A percentile compares a stretch with the other conserved stretches of the same genome.
These are phyloP conservation scores for Bipolaris bicolor DNA, from an alignment of 2,329 filamentous ascomycete species.

Conservation along the genomic window DNA sequence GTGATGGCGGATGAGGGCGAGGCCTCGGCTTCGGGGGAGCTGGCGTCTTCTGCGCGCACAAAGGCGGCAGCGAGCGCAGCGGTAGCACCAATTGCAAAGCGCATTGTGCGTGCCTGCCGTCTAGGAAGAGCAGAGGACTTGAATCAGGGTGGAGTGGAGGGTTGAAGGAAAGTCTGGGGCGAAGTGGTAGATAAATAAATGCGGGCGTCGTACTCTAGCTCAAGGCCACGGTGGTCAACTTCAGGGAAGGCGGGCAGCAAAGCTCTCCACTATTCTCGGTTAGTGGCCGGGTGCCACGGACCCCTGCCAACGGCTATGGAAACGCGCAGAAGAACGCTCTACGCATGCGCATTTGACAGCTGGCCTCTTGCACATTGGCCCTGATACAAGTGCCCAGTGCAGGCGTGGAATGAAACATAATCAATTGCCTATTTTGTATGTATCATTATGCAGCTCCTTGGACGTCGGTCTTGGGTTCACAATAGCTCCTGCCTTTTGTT, in stretches of 20 bases:
- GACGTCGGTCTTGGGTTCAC: background rate
- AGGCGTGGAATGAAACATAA: background rate
- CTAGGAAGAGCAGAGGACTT: constrained; percentile 40
- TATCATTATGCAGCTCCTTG: background rate
- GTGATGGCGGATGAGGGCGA: constrained; percentile 66
- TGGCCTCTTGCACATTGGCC: constrained; percentile 23
- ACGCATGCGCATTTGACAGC: constrained; percentile 26
- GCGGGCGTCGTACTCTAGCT: constrained; percentile 24
- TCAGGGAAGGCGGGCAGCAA: constrained; percentile 19
- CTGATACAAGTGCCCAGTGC: constrained; percentile 1
- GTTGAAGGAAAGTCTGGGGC: constrained; percentile 25
- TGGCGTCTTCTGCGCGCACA: constrained; percentile 68
- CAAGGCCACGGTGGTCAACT: constrained; percentile 28
- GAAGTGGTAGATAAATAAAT: constrained; percentile 34
- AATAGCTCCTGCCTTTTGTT: background rate
- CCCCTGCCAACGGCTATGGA: constrained; percentile 18
- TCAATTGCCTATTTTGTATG: background rate
- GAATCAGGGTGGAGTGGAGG: constrained; percentile 22
- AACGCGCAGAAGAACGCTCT: constrained; percentile 24
- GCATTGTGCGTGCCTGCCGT: constrained; percentile 47
- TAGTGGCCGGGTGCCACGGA: constrained; percentile 13
- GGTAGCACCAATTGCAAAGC: constrained; percentile 76
- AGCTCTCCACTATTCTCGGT: constrained; percentile 19
- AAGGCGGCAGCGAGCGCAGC: constrained; percentile 73
- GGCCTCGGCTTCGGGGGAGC: constrained; percentile 55